phyloP scores from a whole-genome alignment of 2,329 filamentous ascomycete species.

The Ilyonectria sp. region DNA sequence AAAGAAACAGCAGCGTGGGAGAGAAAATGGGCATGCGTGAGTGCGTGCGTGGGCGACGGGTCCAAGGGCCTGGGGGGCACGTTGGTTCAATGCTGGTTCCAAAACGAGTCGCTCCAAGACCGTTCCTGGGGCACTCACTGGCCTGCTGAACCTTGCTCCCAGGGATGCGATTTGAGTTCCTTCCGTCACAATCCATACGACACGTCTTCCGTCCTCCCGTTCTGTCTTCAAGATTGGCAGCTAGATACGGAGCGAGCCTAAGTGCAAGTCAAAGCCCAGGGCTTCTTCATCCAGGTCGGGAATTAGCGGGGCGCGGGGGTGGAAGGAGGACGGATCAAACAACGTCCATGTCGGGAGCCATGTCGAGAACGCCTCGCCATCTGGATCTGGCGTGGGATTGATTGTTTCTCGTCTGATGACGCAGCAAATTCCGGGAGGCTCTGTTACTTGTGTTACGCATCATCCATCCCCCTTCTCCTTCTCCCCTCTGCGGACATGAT shows the following conservation, averaged over 20 bases:
- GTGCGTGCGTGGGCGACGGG: background rate
- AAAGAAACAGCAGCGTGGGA: conserved; percentile 7
- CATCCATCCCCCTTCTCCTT: background rate
- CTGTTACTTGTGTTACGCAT: background rate
- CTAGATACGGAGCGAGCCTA: background rate
- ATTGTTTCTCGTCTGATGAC: background rate
- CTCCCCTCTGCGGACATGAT: background rate
- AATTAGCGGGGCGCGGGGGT: background rate
- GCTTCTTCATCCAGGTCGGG: background rate
- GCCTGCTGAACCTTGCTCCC: background rate
- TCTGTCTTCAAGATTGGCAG: background rate
- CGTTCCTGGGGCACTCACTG: background rate
- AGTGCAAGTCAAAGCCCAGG: background rate
- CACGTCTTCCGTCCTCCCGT: background rate
- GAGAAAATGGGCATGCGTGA: background rate
- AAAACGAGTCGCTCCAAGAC: background rate
- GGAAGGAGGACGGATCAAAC: background rate
- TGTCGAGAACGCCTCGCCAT: background rate
- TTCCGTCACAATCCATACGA: background rate
- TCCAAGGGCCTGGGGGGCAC: background rate
- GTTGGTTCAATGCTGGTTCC: background rate
- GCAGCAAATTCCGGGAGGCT: background rate
- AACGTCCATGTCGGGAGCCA: background rate
- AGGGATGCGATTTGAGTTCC: background rate
- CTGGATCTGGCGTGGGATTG: background rate